Conservation (phyloP, 169 alveolate genomes). For the Condylostoma magnum region DNA sequence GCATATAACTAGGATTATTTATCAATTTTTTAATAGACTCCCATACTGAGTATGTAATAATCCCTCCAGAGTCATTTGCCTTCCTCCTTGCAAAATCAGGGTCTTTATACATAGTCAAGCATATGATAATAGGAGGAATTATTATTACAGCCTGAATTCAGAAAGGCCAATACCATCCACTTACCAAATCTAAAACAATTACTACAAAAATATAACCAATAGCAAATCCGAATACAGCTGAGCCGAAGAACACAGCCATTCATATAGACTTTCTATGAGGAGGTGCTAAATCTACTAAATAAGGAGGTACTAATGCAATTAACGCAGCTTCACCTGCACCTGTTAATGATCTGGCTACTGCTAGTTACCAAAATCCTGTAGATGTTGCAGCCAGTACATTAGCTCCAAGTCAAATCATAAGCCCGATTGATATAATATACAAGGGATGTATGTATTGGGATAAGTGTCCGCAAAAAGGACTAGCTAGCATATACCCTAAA, state of each 20-base stretch:
- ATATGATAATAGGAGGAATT: conserved; percentile 14
- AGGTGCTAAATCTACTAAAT: conserved; percentile 18
- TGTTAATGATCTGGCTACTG: conserved; percentile 29
- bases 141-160: conserved; percentile 13
- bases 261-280: conserved; percentile 4
- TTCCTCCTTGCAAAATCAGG: conserved; percentile 1
- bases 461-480: conserved; percentile 30
- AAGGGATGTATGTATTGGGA: conserved; percentile 32
- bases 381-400: conserved; percentile 8
- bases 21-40: background rate
- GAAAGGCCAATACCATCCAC: conserved; percentile 21
- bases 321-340: conserved; percentile 41
- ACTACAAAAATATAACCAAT: conserved; percentile 25
- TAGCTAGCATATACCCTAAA: conserved; percentile 33
- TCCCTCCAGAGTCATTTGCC: background rate
- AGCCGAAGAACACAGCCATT: conserved; percentile 14
- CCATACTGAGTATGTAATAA: background rate
- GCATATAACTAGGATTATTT: conserved; percentile 4
- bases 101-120: conserved; percentile 19
- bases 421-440: conserved; percentile 27
- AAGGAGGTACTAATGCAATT: conserved; percentile 30
- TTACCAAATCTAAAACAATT: background rate
- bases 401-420: conserved; percentile 27
- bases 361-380: conserved; percentile 2
- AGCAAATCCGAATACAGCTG: conserved; percentile 31